phyloP scores from a whole-genome alignment of 163 green algal genomes.

The Scenedesmus sp. region DNA sequence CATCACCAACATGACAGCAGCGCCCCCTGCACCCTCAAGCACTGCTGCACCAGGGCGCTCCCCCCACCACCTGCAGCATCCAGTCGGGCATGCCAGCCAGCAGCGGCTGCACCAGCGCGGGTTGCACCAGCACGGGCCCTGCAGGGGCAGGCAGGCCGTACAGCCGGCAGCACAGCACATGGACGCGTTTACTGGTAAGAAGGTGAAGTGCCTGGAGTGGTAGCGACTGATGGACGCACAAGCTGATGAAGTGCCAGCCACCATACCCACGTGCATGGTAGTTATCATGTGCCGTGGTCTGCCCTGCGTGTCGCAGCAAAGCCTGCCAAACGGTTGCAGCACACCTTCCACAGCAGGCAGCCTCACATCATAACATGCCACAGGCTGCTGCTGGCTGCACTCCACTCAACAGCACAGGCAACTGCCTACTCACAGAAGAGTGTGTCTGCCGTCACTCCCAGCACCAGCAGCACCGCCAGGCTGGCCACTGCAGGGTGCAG shows the following conservation, averaged over 20 bases:
- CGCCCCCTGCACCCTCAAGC: too few relatives aligned
- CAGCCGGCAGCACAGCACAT: not conserved
- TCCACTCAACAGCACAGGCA: not conserved
- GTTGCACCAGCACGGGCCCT: constrained; percentile 33
- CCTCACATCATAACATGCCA: not conserved
- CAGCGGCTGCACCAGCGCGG: constrained; percentile 18
- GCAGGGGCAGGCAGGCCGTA: not conserved
- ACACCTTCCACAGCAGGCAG: too few relatives aligned
- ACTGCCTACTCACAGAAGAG: constrained; percentile 22
- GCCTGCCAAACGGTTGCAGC: too few relatives aligned
- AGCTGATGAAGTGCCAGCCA: too few relatives aligned
- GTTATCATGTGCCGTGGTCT: too few relatives aligned
- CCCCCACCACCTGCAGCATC: not conserved
- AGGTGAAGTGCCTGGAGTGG: too few relatives aligned
- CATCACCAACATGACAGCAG: too few relatives aligned
- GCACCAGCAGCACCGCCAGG: constrained; percentile 45
- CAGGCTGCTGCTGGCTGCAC: not conserved
- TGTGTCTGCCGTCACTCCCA: constrained; percentile 30
- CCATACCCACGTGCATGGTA: too few relatives aligned
- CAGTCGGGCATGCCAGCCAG: constrained; percentile 4
- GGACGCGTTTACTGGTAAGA: too few relatives aligned
- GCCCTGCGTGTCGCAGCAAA: too few relatives aligned
- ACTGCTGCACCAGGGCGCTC: not conserved
- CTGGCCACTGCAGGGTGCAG: constrained; percentile 30
- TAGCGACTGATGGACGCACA: too few relatives aligned